Evolutionary conservation across 306 rosid species (phyloP).

Genomic region (Calophaca sinica): DNA sequence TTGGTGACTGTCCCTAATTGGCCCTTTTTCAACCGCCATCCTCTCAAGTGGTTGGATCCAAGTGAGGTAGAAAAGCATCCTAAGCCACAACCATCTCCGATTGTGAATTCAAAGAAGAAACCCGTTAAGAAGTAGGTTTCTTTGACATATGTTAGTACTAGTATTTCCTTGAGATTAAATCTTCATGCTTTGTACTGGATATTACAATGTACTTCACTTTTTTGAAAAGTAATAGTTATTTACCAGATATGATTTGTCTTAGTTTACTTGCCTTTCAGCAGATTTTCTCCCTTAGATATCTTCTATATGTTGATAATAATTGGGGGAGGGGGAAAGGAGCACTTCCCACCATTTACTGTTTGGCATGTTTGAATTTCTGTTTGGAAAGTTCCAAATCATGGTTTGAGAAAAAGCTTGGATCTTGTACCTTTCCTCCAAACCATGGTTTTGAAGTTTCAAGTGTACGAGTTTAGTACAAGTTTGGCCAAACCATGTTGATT

Average conservation of each 20-base stretch:
- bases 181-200: constrained; percentile 33
- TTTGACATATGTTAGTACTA: constrained; percentile 16
- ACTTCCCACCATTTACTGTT: not conserved
- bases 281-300: not conserved
- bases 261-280: constrained; percentile 33
- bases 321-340: not conserved
- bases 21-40: constrained; percentile 76
- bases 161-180: constrained; percentile 18
- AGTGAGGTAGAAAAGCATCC: constrained; percentile 74
- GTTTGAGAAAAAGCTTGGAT: not conserved
- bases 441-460: constrained; percentile 10
- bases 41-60: constrained; percentile 86
- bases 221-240: not conserved
- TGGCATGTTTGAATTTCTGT: not conserved
- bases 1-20: constrained; percentile 86
- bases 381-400: not conserved
- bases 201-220: constrained; percentile 32
- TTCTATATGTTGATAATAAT: not conserved
- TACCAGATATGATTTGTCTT: not conserved
- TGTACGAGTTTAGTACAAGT: not conserved
- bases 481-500: not conserved
- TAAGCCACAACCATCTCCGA: constrained; percentile 64
- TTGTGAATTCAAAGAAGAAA: constrained; percentile 64
- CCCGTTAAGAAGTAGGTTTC: constrained; percentile 58
- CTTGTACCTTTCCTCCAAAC: not conserved